Evolutionary conservation across 768 basidiomycete species (phyloP), one percentile per base, ranked within the genome.

Genomic region (Crucibulum laeve): DNA sequence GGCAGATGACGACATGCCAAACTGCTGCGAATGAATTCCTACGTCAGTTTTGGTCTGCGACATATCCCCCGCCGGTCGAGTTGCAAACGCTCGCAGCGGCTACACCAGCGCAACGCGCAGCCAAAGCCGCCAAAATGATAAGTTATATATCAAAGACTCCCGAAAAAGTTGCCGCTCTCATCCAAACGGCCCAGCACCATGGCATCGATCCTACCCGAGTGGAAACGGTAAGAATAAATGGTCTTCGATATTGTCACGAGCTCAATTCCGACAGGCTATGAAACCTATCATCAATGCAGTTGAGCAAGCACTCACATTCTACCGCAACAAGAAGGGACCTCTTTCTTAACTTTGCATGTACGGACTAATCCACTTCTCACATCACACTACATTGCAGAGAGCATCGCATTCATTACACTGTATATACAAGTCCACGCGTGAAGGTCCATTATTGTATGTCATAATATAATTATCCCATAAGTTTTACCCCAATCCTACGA

Each of bases 11-110:
- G 14, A 87, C 87, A 0, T 91, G 89, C 55, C 92, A 96, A 57
- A 91, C 91, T 1, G 87, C 94, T 3, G 86, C 94, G 8, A 93
- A 91, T 55, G 96, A 99, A 59, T 96, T 98, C 60, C 71, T 99
- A 11, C 83, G 95, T 22, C 96, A 98, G 59, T 97, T 92, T 60
- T 98, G 94, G 93, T 76, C 84, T 2, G 79, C 91, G 1, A 77
- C 88, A 39, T 87, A 91, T 49, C 94, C 92, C 4, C 80, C 86
- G 4, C 62, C 74, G 1, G 67, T 74, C 14, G 87, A 87, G 38
- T 53, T 68, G 14, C 74, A 76, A 42, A 70, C 75, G 0, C 59
- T 77, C 2, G 65, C 69, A 4, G 52, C 66, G 0, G 67, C 79
- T 2, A 82, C 82, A 0, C 74, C 81, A 2, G 73, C 77, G 0